Evolutionary conservation across 2,329 filamentous ascomycete species (phyloP).

Genomic region (Chalaropsis ovoidea): DNA sequence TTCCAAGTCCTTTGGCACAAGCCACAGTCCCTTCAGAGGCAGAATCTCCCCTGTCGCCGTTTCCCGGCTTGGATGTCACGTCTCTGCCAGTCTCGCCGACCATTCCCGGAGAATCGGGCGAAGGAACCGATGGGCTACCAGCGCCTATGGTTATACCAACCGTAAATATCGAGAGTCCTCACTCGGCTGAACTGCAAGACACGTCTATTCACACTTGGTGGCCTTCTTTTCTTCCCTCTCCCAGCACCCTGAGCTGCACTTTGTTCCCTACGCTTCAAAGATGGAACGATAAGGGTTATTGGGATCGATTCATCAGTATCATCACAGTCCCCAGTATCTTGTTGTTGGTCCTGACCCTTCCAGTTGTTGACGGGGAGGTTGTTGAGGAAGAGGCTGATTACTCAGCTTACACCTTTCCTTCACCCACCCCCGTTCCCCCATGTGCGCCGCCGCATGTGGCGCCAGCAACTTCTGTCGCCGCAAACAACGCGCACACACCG

Average conservation of each 20-base stretch:
- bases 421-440: slow-evolving; percentile 9
- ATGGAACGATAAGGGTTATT: slow-evolving; percentile 74
- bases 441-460: not conserved
- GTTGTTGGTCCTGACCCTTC: slow-evolving; percentile 76
- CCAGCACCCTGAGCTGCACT: slow-evolving; percentile 55
- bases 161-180: slow-evolving; percentile 9
- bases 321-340: slow-evolving; percentile 86
- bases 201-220: slow-evolving; percentile 50
- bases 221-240: slow-evolving; percentile 68
- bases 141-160: slow-evolving; percentile 12
- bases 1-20: slow-evolving; percentile 47
- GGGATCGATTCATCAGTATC: slow-evolving; percentile 71
- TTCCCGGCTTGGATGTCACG: slow-evolving; percentile 38
- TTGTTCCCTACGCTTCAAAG: slow-evolving; percentile 78
- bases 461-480: not conserved
- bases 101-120: slow-evolving; percentile 15
- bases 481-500: not conserved
- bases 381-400: slow-evolving; percentile 34
- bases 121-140: not conserved
- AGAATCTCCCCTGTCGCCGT: slow-evolving; percentile 38
- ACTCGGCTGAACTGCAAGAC: not conserved
- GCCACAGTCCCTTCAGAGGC: slow-evolving; percentile 26
- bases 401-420: slow-evolving; percentile 10
- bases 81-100: slow-evolving; percentile 16
- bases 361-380: slow-evolving; percentile 69